Conservation (phyloP, 148 eudicot species). For the Amaranthus cruentus region DNA sequence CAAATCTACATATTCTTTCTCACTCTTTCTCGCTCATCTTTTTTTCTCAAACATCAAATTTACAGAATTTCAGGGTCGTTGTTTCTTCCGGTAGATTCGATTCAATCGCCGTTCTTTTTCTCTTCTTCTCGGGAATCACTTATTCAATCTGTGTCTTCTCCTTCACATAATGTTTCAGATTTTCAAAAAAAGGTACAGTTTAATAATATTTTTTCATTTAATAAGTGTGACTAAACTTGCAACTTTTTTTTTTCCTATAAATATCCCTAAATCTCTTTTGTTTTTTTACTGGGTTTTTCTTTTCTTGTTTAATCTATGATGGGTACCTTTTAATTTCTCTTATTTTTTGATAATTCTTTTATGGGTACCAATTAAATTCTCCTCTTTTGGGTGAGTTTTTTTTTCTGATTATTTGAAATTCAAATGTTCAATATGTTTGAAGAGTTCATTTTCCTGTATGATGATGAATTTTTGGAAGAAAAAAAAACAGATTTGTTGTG, state of each 20-base stretch:
- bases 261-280: background rate
- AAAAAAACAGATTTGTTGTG: too few species aligned
- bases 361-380: background rate
- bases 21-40: slow-evolving; percentile 15
- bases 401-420: background rate
- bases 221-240: background rate
- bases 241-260: background rate
- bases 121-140: slow-evolving; percentile 20
- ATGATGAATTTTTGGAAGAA: too few species aligned
- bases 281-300: background rate
- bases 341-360: background rate
- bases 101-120: slow-evolving; percentile 48
- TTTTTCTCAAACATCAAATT: slow-evolving; percentile 4
- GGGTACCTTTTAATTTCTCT: slow-evolving; percentile 8
- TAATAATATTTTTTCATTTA: background rate
- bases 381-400: background rate
- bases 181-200: slow-evolving; percentile 39
- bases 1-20: slow-evolving; percentile 61
- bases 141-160: slow-evolving; percentile 25
- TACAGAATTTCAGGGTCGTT: slow-evolving; percentile 20
- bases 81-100: slow-evolving; percentile 38
- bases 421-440: background rate
- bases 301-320: background rate
- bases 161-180: slow-evolving; percentile 42
- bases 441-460: too few species aligned